Base-by-base conservation (phyloP, 1,284 basidiomycete genomes). In the Kalmanozyma brasiliensis region DNA sequence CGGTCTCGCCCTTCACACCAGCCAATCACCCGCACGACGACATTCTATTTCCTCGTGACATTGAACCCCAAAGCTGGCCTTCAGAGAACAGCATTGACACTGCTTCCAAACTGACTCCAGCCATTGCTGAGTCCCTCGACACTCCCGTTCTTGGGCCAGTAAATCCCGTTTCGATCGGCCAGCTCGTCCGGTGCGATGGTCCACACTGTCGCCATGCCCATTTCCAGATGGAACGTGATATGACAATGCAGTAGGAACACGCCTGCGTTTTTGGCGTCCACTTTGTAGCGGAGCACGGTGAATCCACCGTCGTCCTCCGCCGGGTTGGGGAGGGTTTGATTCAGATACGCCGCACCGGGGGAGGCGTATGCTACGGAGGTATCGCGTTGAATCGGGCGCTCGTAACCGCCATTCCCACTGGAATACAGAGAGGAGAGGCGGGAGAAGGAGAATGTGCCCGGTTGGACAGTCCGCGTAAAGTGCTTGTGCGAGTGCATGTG, bases 181-280 rank as follows among this genome's bases (percentile, higher is more conserved):
- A 74, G 32, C 8, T 46, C 6, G 2, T 59, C 40, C 0, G 64
- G 56, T 1, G 47, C 68, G 4, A 78, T 42, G 2, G 64, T 52
- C 64, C 65, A 69, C 0, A 60, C 63, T 1, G 61, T 63, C 0
- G 49, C 52, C 76, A 78, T 78, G 17, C 76, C 76, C 74, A 78
- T 78, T 5, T 53, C 35, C 3, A 65, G 35, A 42, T 78, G 76
- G 17, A 69, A 69, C 3, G 23, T 11, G 0, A 70, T 26, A 32
- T 78, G 76, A 30, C 76, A 76, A 19, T 78, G 73, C 10, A 78
- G 38, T 8, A 65, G 13, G 20, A 55, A 76, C 3, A 66, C 40
- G 2, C 73, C 73, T 0, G 53, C 43, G 13, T 74, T 53, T 0
- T 40, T 38, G 0, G 5, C 1, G 7, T 52, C 34, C 6, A 77